Evolutionary conservation across 2,329 filamentous ascomycete species (phyloP), one percentile per base, ranked within the genome.

Genomic region (Colletotrichum sp.): DNA sequence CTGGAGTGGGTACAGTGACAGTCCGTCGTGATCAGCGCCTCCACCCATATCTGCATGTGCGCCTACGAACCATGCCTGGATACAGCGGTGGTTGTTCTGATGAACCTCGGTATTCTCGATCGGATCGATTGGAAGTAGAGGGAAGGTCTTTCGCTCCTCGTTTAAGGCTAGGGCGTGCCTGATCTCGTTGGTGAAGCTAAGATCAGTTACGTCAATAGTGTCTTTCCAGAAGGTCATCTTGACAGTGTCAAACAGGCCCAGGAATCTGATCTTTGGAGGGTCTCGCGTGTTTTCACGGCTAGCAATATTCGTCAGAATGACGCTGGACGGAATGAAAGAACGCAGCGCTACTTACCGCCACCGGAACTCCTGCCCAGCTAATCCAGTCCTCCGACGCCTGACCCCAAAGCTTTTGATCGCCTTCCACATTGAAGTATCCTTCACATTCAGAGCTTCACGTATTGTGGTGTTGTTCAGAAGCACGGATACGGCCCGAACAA

Each of bases 1-100:
- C 75, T 87, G 85, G 2, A 87, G 75, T 6, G 86, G 85, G 76
- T 86, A 87, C 5, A 87, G 78, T 6, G 84, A 83, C 7, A 86
- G 78, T 4, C 85, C 85, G 68, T 85, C 84, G 6, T 84, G 80
- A 30, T 77, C 78, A 5, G 82, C 77, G 2, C 82, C 81, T 4
- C 85, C 85, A 6, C 84, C 84, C 30, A 87, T 80, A 64, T 87
- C 85, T 8, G 77, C 79, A 68, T 86, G 82, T 3, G 79, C 81
- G 6, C 85, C 85, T 4, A 85, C 81, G 75, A 87, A 87, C 84
- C 83, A 85, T 3, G 85, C 85, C 75, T 87, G 82, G 9, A 86
- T 69, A 9, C 84, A 79, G 13, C 80, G 59, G 84, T 18, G 49
- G 8, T 18, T 18, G 12, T 24, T 18, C 8, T 6, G 5, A 68